phyloP scores from a whole-genome alignment of 768 basidiomycete species.

The Rubroboletus satanas region DNA sequence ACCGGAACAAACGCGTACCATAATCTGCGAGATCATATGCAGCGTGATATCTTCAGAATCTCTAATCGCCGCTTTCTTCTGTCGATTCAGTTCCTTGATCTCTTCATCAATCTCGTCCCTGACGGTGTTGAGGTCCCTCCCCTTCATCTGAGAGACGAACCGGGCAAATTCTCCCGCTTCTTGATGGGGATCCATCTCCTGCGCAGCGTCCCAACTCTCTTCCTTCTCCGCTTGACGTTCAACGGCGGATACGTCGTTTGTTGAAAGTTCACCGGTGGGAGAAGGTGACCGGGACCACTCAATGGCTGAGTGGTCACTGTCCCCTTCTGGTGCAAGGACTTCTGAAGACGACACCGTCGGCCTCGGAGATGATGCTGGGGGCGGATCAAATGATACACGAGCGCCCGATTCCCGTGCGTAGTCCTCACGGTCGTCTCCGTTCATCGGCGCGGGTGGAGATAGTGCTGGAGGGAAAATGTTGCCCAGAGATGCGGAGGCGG shows the following conservation, averaged over 20 bases:
- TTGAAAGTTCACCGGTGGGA: constrained; percentile 14
- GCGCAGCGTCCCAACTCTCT: constrained; percentile 75
- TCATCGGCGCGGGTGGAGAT: constrained; percentile 15
- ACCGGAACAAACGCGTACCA: constrained; percentile 39
- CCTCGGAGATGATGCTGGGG: constrained; percentile 10
- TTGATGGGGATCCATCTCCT: constrained; percentile 75
- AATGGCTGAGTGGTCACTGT: constrained; percentile 24
- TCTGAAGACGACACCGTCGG: neutral
- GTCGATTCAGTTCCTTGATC: constrained; percentile 73
- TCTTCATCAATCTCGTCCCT: constrained; percentile 90
- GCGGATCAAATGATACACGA: constrained; percentile 3
- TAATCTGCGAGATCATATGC: constrained; percentile 88
- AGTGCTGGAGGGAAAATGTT: neutral
- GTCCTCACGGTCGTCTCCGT: constrained; percentile 13
- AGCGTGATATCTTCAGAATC: constrained; percentile 95
- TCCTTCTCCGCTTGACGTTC: constrained; percentile 25
- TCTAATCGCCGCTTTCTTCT: constrained; percentile 84
- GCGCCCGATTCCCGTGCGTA: neutral
- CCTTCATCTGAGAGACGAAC: constrained; percentile 89
- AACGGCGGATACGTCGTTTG: constrained; percentile 7
- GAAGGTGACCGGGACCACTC: constrained; percentile 42
- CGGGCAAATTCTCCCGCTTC: constrained; percentile 90
- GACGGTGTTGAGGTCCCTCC: constrained; percentile 75
- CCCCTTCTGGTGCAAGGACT: constrained; percentile 9
- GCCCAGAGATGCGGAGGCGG: neutral